Base-by-base conservation (phyloP, 768 basidiomycete species). In the Xerocomus spinulosus region DNA sequence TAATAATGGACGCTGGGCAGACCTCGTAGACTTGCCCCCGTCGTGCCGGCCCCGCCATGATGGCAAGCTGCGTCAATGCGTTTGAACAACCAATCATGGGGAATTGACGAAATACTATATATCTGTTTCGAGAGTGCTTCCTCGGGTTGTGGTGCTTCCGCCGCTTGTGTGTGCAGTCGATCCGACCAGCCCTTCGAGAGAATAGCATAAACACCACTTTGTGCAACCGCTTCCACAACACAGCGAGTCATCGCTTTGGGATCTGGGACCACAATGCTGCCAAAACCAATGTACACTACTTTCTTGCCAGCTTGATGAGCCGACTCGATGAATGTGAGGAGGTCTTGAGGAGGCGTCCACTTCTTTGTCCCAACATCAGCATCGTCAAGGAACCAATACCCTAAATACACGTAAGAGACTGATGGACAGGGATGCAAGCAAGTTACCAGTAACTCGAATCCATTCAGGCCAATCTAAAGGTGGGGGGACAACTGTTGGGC, bases 381-480 rank as follows among this genome's bases (percentile, higher is more conserved):
- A 53, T 92, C 90, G 43, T 95, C 82, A 38, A 99, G 77, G 79
- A 92, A 94, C 95, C 95, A 99, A 66, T 96, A 98, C 9, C 95
- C 95, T 90, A 42, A 9, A 17, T 33, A 18, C 18, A 25, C 5
- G 13, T 61, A 28, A 53, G 53, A 54, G 46, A 34, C 36, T 44
- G 13, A 21, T 41, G 17, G 10, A 36, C 33, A 23, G 14, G 23
- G 14, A 46, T 15, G 15, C 23, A 66, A 44, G 41, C 14, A 38
- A 43, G 61, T 49, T 56, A 87, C 90, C 91, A 52, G 92, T 92
- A 2, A 94, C 81, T 34, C 89, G 85, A 53, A 98, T 97, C 92
- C 94, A 97, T 67, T 99, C 95, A 4, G 93, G 92, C 96, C 96
- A 99, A 66, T 99, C 95, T 46, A 98, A 70, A 3, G 95, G 95